Evolutionary conservation across 163 green algal genomes (phyloP), one percentile per base, ranked within the genome.

Genomic region (Trebouxiophyceae sp.): DNA sequence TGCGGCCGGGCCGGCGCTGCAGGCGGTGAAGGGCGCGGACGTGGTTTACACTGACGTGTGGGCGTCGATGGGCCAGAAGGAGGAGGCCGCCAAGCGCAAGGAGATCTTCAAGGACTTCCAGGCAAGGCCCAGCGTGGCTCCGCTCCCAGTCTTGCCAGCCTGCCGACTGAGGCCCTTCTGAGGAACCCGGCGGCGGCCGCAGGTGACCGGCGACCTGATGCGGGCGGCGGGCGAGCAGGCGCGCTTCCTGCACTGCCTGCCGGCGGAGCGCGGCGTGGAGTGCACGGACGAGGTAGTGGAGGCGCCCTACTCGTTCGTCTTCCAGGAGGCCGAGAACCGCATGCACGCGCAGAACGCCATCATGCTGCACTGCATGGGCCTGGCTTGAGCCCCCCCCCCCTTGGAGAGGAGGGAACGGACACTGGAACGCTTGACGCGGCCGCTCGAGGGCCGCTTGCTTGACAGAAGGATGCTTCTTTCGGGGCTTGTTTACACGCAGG

Each of bases 1-100:
- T n/a, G n/a, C n/a, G n/a, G n/a, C n/a, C n/a, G n/a, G n/a, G 39
- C 12, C 39, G 16, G 54, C 44, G 24, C 1, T 28, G 30, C 46
- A 76, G 65, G 93, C 87, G 1, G 87, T 98, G 2, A 87, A 87
- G 70, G 89, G 86, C 20, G 93, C 93, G 2, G 91, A 99, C 71
- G 87, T 97, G 6, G 80, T 99, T 23, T 99, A 99, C 83, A 95
- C 91, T 28, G 95, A 99, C 62, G 95, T 99, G 24, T 99, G 95
- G 95, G 95, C 95, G 4, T 93, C 80, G 67, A 99, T 99, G 95
- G 91, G 93, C 1, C 93, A 98, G 77, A 99, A 99, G 75, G 93
- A 98, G 45, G 86, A 96, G 68, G 81, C 93, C 4, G 90, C 89
- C 46, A 65, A 79, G 54, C 78, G 92, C 4, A 83, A 86, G 61